Evolutionary conservation across 768 basidiomycete species (phyloP).

Genomic region (Lentinula raphanica): DNA sequence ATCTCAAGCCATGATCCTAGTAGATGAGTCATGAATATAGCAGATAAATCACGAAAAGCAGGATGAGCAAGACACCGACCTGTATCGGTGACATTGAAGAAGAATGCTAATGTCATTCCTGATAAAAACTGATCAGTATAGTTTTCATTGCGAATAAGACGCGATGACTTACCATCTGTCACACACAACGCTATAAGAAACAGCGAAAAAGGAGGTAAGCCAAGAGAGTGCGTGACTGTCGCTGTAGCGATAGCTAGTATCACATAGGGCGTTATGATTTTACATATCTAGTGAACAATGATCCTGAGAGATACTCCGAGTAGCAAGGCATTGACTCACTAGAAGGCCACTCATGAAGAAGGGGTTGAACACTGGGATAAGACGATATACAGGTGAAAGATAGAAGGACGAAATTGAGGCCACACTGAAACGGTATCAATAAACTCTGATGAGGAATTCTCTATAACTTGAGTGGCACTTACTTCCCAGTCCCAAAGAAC

Average conservation of each 20-base stretch:
- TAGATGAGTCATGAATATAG: conserved; percentile 4
- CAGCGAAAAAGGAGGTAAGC: conserved; percentile 74
- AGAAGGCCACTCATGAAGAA: conserved; percentile 76
- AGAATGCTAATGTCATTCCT: conserved; percentile 84
- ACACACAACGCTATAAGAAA: conserved; percentile 73
- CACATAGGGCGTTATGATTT: conserved; percentile 77
- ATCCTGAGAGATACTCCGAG: no score
- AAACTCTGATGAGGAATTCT: neutral
- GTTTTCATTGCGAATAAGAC: conserved; percentile 8
- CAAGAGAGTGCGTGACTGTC: conserved; percentile 58
- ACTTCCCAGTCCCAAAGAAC: conserved; percentile 85
- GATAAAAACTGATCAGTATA: neutral
- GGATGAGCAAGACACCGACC: conserved; percentile 44
- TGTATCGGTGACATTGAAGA: conserved; percentile 77
- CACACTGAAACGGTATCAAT: conserved; percentile 38
- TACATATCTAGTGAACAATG: conserved; percentile 59
- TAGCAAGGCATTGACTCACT: conserved; percentile 36
- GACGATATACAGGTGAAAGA: conserved; percentile 80
- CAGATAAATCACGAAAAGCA: neutral
- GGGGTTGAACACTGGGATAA: conserved; percentile 81
- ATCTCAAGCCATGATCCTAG: conserved; percentile 85
- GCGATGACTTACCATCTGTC: conserved; percentile 51
- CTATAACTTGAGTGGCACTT: conserved; percentile 25
- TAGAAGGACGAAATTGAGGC: conserved; percentile 91
- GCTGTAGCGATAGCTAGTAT: conserved; percentile 69